Evolutionary conservation across 2,329 filamentous ascomycete species (phyloP).

Genomic region (Colletotrichum sp.): DNA sequence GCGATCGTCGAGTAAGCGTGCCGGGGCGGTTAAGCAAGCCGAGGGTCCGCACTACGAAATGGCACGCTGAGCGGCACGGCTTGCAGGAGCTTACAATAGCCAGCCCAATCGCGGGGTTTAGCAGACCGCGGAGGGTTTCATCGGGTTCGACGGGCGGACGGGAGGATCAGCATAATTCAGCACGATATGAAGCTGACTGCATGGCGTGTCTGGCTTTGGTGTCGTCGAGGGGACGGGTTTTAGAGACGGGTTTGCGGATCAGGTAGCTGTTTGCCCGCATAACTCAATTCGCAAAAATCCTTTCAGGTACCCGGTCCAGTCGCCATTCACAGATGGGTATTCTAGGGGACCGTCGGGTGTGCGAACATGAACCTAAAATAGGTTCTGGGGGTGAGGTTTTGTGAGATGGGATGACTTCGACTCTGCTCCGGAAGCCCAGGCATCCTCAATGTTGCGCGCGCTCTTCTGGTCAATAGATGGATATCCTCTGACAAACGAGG

Average conservation of each 20-base stretch:
- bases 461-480: neutral
- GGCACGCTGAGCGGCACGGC: neutral
- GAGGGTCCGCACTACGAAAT: neutral
- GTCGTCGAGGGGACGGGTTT: neutral
- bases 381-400: neutral
- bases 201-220: neutral
- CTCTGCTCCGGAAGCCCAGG: neutral
- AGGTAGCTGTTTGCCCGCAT: neutral
- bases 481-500: neutral
- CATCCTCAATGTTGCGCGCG: neutral
- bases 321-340: neutral
- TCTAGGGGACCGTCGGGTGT: neutral
- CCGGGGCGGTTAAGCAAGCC: neutral
- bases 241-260: neutral
- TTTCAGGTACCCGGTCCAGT: neutral
- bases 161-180: neutral
- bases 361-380: neutral
- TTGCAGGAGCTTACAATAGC: neutral
- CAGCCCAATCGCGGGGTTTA: neutral
- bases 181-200: slow-evolving; percentile 5
- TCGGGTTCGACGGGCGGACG: neutral
- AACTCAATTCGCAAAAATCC: neutral
- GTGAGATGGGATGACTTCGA: neutral
- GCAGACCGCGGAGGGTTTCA: neutral
- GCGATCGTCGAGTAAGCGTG: neutral